Evolutionary conservation across 2,329 filamentous ascomycete species (phyloP).

Genomic region (Colletotrichum echinochloae): DNA sequence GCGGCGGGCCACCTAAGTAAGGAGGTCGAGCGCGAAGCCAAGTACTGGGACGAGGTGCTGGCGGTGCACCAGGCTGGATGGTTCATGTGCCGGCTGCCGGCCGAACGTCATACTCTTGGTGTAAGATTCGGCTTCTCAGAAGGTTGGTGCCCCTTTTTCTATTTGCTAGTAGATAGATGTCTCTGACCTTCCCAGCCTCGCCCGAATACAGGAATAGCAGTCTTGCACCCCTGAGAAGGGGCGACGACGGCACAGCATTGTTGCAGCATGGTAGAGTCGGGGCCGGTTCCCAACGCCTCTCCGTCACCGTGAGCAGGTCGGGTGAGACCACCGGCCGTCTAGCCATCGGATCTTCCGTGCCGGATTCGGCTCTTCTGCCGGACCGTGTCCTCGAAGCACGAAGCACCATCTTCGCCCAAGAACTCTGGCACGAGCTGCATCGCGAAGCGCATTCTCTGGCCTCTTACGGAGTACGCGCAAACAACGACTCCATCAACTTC

Average conservation of each 20-base stretch:
- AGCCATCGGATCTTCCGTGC: conserved; percentile 62
- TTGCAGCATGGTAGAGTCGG: conserved; percentile 73
- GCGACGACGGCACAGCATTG: conserved; percentile 78
- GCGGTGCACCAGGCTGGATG: conserved; percentile 86
- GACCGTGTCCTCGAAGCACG: conserved; percentile 79
- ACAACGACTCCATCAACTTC: conserved; percentile 68
- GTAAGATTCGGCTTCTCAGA: conserved; percentile 93
- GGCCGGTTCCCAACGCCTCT: conserved; percentile 69
- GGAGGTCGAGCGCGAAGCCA: conserved; percentile 83
- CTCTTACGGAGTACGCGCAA: conserved; percentile 76
- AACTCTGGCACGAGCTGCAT: conserved; percentile 90
- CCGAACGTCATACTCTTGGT: conserved; percentile 79
- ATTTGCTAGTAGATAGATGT: not conserved
- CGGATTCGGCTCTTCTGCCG: conserved; percentile 71
- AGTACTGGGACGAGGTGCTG: conserved; percentile 90
- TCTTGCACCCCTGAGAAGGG: conserved; percentile 82
- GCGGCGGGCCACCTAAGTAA: conserved; percentile 79
- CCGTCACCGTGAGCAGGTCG: conserved; percentile 73
- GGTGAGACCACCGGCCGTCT: conserved; percentile 70
- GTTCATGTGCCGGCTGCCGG: conserved; percentile 83
- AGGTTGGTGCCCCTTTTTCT: conserved; percentile 53
- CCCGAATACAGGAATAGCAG: conserved; percentile 75
- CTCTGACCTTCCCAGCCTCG: conserved; percentile 57
- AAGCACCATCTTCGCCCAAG: conserved; percentile 84
- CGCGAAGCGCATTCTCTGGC: conserved; percentile 82